Base-by-base conservation (phyloP, 257 asterid genomes). In the Solanum chilense region DNA sequence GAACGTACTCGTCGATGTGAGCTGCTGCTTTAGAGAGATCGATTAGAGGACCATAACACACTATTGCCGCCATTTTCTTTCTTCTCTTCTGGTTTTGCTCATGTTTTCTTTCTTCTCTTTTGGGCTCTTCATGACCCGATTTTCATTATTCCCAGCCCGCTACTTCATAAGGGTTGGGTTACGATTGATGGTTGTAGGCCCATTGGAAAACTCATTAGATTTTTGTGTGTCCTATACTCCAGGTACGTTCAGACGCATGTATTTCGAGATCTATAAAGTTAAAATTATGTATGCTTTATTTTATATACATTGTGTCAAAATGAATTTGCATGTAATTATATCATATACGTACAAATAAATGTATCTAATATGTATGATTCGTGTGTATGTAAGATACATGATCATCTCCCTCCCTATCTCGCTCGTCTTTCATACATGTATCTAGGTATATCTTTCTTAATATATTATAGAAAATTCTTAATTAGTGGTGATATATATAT, bases 21-120 rank as follows among this genome's bases (percentile, higher is more conserved):
- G 94, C 87, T 47, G 92, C 85, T 18, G 96, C 94, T 60, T 89
- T 88, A 87, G 90, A 84, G 69, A 93, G 95, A 86, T 93, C 95
- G 44, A 94, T 93, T 23, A 94, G 87, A 44, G 96, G 98, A 66
- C 96, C 96, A 85, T 94, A 94, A 94, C 96, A 93, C 78, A 96
- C 95, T 69, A 93, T 92, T 77, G 91, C 89, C 69, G 96, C 94
- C 89, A 93, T 92, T 92, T 92, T 92, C 84, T 82, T 88, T 64
- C 4, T 14, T 21, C 75, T 81, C 20, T 14, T 64, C 37, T 29
- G 7, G 25, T 81, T 45, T 78, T 14, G 41, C 84, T 25, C 15
- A 77, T 44, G 39, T 5, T 80, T 80, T 27, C 27, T 80, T 27
- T 5, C 44, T 18, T 47, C 84, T 41, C 58, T 47, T 47, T 80